Evolutionary conservation across 768 basidiomycete genomes (phyloP), one percentile per base, ranked within the genome.

Genomic region (Serendipita sp.): DNA sequence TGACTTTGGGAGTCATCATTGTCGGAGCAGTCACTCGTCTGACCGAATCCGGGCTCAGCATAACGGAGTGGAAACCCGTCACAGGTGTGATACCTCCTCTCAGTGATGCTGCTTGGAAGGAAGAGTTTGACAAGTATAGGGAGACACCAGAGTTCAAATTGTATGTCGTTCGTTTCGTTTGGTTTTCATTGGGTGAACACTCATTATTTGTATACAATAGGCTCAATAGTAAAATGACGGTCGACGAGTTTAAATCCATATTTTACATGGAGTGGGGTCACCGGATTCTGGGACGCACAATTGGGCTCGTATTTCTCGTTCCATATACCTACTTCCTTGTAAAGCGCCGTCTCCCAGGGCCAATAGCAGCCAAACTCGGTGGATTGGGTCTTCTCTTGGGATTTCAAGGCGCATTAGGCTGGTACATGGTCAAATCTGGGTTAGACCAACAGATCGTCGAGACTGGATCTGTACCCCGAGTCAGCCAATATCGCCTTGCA

Each of bases 391-490:
- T 84, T 0, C 82, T 97, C 37, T 86, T 99, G 62, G 96, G 93
- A 34, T 85, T 83, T 18, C 93, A 99, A 74, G 96, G 96, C 53
- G 79, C 82, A 18, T 79, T 99, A 18, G 96, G 96, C 32, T 99
- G 96, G 96, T 97, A 98, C 78, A 99, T 99, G 96, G 96, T 99
- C 64, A 88, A 94, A 73, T 97, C 93, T 11, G 96, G 96, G 1
- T 78, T 99, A 10, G 88, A 93, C 69, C 81, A 88, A 10, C 77
- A 90, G 63, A 79, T 97, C 76, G 80, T 85, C 3, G 86, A 81
- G 5, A 88, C 89, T 2, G 87, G 86, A 15, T 86, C 89, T 10
- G 88, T 95, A 4, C 94, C 96, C 1, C 86, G 96, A 4, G 96
- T 99, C 7, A 93, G 91, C 16, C 96, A 99, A 73, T 99, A 99